Evolutionary conservation across 2,329 filamentous ascomycete species (phyloP), one percentile per base, ranked within the genome.

Genomic region (Penicillium sp.): DNA sequence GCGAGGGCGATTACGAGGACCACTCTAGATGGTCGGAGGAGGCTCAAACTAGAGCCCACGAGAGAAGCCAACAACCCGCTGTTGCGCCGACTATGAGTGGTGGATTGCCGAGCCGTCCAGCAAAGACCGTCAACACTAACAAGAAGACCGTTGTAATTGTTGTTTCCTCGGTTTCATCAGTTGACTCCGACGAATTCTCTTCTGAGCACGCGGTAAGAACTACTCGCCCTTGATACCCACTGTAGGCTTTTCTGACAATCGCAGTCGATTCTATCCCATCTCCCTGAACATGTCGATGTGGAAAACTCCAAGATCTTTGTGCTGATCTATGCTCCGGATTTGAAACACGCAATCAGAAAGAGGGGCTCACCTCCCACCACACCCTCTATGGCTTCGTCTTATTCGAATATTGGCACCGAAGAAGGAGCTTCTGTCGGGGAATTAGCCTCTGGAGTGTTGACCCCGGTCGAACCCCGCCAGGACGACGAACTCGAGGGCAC

Each of bases 1-100:
- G 85, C 58, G 88, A 88, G 69, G 83, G 85, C 59, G 88, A 88
- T 49, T 94, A 88, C 71, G 87, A 86, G 61, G 93, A 97, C 72
- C 90, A 94, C 74, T 89, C 90, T 70, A 86, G 90, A 50, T 97
- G 93, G 93, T 91, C 88, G 14, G 91, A 97, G 73, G 92, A 97
- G 76, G 90, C 88, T 22, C 88, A 90, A 65, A 82, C 88, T 46
- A 85, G 88, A 63, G 76, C 75, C 53, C 75, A 67, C 37, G 68
- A 67, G 56, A 66, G 58, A 58, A 66, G 60, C 58, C 73, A 66
- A 62, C 66, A 62, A 56, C 56, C 60, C 33, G 49, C 49, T 17
- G 55, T 55, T 26, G 44, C 53, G n/a, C 64, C 69, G 4, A 53
- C 61, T n/a, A 67, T 71, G 67, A 66, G 67, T 38, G 68, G 67